These are phyloP conservation scores for Candida tammaniensis DNA, from an alignment of 805 yeast genomes.

Conservation along the genomic window DNA sequence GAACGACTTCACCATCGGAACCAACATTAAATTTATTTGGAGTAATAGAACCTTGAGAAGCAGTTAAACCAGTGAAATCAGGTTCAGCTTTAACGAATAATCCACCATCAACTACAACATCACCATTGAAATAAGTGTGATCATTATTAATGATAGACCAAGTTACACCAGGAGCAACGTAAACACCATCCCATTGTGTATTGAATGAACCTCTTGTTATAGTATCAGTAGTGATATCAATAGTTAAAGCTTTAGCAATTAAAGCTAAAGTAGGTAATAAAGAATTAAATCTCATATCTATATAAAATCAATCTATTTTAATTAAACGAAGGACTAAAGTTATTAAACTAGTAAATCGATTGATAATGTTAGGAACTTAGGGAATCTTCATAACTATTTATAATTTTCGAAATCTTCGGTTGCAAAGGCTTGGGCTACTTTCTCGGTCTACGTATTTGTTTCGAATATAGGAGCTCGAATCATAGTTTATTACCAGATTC, in stretches of 20 bases:
- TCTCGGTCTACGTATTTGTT: too few species aligned
- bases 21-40: conserved; percentile 10
- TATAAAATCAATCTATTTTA: neutral
- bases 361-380: conserved; percentile 2
- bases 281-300: conserved; percentile 12
- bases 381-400: conserved; percentile 1
- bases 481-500: too few species aligned
- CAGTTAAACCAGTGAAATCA: conserved; percentile 17
- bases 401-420: neutral
- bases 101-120: conserved; percentile 20
- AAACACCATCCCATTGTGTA: conserved; percentile 19
- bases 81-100: conserved; percentile 21
- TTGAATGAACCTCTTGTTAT: conserved; percentile 14
- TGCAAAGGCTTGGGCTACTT: too few species aligned
- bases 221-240: conserved; percentile 14
- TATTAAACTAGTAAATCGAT: neutral
- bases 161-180: conserved; percentile 21
- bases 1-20: conserved; percentile 20
- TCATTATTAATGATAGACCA: conserved; percentile 27
- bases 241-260: conserved; percentile 14
- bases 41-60: conserved; percentile 14
- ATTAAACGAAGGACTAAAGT: conserved; percentile 12
- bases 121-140: conserved; percentile 21
- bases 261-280: conserved; percentile 15
- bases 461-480: too few species aligned